Evolutionary conservation across 75 land plant species (phyloP).

Genomic region (Chamaecyparis obtusa): DNA sequence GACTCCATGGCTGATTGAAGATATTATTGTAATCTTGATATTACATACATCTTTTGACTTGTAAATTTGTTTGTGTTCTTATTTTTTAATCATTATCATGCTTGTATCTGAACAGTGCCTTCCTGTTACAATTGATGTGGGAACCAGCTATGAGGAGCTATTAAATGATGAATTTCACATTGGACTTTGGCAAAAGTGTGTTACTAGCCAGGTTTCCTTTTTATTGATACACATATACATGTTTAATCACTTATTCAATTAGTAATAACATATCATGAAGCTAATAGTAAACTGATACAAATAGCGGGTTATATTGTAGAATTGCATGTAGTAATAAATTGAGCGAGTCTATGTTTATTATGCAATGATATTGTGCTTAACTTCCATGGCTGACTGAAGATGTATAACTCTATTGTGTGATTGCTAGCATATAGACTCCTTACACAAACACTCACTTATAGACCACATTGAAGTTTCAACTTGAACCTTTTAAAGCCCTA

Average conservation of each 20-base stretch:
- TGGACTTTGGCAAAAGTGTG: slow-evolving; percentile 71
- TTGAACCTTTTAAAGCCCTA: no score
- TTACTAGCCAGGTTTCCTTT: slow-evolving; percentile 66
- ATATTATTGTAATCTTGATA: background rate
- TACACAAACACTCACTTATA: no score
- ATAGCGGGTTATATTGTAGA: no score
- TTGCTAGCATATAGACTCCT: no score
- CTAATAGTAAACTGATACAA: background rate
- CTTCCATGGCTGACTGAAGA: no score
- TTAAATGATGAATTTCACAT: slow-evolving; percentile 86
- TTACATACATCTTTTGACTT: background rate
- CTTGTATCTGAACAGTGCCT: slow-evolving; percentile 51
- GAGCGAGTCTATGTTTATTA: no score
- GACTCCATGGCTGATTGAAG: background rate
- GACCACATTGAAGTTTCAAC: no score
- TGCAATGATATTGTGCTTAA: no score
- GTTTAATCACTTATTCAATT: background rate
- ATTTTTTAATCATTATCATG: background rate
- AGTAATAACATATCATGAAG: background rate
- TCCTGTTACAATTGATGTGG: slow-evolving; percentile 91
- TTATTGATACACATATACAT: background rate
- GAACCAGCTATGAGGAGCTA: slow-evolving; percentile 89
- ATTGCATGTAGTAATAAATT: no score
- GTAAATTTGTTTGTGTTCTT: background rate
- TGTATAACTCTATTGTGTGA: no score